Percentiles rank a stretch among this genome's conserved stretches.
Evolutionary conservation across 2,329 filamentous ascomycete species (phyloP).

Genomic region (Colletotrichum sansevieriae): DNA sequence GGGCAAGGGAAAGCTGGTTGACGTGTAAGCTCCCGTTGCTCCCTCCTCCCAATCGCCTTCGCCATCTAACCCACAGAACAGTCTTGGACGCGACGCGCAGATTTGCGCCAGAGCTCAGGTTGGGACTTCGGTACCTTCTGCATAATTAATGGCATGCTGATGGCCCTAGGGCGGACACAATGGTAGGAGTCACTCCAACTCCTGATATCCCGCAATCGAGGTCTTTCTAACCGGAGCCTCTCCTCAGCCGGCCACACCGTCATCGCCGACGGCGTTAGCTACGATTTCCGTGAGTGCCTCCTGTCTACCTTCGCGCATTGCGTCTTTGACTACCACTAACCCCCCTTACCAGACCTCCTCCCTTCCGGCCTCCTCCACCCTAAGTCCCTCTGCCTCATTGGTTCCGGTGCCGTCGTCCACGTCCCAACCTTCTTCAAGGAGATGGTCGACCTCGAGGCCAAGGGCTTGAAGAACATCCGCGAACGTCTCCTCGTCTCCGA

Average conservation of each 20-base stretch:
- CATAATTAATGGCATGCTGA: constrained; percentile 40
- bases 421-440: constrained; percentile 62
- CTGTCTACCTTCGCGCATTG: constrained; percentile 11
- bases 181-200: constrained; percentile 45
- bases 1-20: constrained; percentile 55
- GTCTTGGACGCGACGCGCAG: constrained; percentile 44
- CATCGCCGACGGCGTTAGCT: constrained; percentile 42
- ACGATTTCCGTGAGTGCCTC: constrained; percentile 42
- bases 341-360: constrained; percentile 68
- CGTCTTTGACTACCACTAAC: constrained; percentile 43
- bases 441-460: constrained; percentile 54
- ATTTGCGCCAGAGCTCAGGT: constrained; percentile 42
- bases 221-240: constrained; percentile 38
- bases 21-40: constrained; percentile 47
- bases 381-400: constrained; percentile 79
- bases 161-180: constrained; percentile 49
- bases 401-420: constrained; percentile 77
- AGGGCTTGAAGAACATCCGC: constrained; percentile 53
- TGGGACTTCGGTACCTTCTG: constrained; percentile 36
- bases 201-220: constrained; percentile 30
- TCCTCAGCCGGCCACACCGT: constrained; percentile 41
- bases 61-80: constrained; percentile 41
- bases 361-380: constrained; percentile 81
- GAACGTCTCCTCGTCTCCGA: constrained; percentile 73
- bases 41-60: constrained; percentile 39